A percentile compares a stretch with the other conserved stretches of the same genome.
phyloP scores from a whole-genome alignment of 768 basidiomycete species.

The Tulasnella sp. region DNA sequence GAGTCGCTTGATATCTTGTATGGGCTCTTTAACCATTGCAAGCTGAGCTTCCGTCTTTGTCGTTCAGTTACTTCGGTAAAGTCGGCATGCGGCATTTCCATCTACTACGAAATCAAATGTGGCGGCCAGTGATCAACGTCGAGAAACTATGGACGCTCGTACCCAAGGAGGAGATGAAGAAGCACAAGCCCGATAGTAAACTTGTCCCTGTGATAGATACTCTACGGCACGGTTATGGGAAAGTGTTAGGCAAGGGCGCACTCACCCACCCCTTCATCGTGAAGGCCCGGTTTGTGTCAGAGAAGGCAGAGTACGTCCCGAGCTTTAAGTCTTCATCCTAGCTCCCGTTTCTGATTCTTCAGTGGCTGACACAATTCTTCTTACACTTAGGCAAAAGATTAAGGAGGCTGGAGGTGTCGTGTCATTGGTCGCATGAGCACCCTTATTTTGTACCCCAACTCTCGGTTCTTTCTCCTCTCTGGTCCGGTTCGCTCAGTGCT shows the following conservation, averaged over 20 bases:
- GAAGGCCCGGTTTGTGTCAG: constrained; percentile 92
- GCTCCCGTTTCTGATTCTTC: no score
- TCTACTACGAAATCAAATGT: constrained; percentile 77
- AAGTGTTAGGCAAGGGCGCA: constrained; percentile 92
- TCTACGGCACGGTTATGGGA: constrained; percentile 72
- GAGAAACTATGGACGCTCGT: constrained; percentile 95
- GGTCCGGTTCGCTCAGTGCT: no score
- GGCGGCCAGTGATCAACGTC: constrained; percentile 96
- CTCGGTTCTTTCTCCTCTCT: no score
- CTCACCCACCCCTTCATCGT: constrained; percentile 91
- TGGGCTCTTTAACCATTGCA: no score
- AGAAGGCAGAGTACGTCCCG: constrained; percentile 60
- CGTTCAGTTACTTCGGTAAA: constrained; percentile 89
- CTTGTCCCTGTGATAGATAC: constrained; percentile 94
- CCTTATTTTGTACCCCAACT: constrained; percentile 15
- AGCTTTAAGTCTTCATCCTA: no score
- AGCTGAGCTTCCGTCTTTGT: background rate
- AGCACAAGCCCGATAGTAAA: constrained; percentile 57
- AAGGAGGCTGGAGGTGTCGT: constrained; percentile 94
- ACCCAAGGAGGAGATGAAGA: constrained; percentile 72
- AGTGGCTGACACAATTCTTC: background rate
- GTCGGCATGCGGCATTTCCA: constrained; percentile 99
- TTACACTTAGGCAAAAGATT: constrained; percentile 50
- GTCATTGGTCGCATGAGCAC: constrained; percentile 68
- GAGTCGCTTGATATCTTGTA: background rate